Evolutionary conservation across 805 yeast genomes (phyloP).

Genomic region (Candida gorgasii): DNA sequence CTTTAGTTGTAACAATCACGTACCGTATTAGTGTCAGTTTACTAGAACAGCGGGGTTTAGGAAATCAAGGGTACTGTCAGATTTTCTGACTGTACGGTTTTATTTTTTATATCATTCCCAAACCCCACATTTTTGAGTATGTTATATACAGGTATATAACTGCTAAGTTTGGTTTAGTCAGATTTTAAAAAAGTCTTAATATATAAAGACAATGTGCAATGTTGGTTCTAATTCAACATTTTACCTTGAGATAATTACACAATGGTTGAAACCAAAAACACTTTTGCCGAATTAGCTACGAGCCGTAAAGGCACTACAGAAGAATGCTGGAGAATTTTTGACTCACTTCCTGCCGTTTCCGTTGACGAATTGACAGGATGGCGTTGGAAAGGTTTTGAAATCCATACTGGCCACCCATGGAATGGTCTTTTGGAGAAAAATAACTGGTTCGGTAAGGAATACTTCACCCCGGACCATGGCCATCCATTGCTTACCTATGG

Average conservation of each 20-base stretch:
- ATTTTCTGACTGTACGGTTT: conserved; percentile 1
- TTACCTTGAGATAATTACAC: neutral
- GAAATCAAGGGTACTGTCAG: neutral
- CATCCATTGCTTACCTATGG: neutral
- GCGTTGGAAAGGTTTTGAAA: conserved; percentile 1
- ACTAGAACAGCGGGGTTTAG: neutral
- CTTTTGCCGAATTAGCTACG: conserved; percentile 2
- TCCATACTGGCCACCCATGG: conserved; percentile 1
- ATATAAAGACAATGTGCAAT: too few species aligned
- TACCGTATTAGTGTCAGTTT: neutral
- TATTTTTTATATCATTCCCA: too few species aligned
- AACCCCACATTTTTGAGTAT: neutral
- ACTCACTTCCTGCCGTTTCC: neutral
- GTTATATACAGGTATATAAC: neutral
- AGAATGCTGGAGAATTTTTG: neutral
- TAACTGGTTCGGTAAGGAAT: conserved; percentile 1
- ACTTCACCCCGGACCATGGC: neutral
- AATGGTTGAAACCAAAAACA: conserved; percentile 1
- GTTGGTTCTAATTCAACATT: neutral
- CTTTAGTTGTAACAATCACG: neutral
- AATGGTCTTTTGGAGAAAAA: neutral
- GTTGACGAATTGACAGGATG: neutral
- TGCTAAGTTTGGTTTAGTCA: neutral
- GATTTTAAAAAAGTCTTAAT: neutral
- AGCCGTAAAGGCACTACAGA: neutral